Percentiles rank a stretch among this genome's conserved stretches.
Evolutionary conservation across 2,329 filamentous ascomycete genomes (phyloP).

Genomic region (Orbilia quercus): DNA sequence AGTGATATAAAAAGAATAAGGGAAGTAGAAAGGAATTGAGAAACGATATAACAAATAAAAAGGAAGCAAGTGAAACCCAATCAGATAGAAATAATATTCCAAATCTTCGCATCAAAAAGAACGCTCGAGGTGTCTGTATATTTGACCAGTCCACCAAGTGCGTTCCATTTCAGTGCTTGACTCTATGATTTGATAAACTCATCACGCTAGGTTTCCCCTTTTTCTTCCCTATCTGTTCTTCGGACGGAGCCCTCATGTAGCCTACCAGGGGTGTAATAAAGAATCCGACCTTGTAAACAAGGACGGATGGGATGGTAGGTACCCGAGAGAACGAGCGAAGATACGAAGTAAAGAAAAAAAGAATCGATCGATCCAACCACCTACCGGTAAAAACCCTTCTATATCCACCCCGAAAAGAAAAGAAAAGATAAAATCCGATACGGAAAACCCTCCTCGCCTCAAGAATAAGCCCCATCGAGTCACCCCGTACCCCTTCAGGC

Average conservation of each 20-base stretch:
- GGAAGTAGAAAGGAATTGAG: too few relatives aligned
- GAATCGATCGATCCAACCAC: not conserved
- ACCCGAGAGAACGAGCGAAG: conserved; percentile 64
- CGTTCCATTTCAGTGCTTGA: conserved; percentile 84
- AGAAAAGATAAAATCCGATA: conserved; percentile 6
- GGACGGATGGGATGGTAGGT: conserved; percentile 62
- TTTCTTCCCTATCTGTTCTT: not conserved
- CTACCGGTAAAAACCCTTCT: conserved; percentile 6
- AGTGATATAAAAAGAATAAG: too few relatives aligned
- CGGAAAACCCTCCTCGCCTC: conserved; percentile 79
- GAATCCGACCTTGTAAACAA: not conserved
- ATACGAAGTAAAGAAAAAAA: conserved; percentile 64
- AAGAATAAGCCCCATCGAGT: conserved; percentile 99
- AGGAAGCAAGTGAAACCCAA: conserved; percentile 23
- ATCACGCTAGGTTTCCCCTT: conserved; percentile 72
- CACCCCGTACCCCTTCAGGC: conserved; percentile 70
- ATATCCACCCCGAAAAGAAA: conserved; percentile 1
- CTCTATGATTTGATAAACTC: conserved; percentile 88
- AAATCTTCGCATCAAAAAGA: conserved; percentile 56
- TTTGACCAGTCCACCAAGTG: conserved; percentile 53
- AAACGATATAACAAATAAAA: conserved; percentile 10
- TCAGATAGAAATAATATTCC: conserved; percentile 38
- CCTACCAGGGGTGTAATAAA: conserved; percentile 60
- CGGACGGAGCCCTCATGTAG: conserved; percentile 63
- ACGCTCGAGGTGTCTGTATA: conserved; percentile 51